A percentile compares a stretch with the other conserved stretches of the same genome.
These are phyloP conservation scores for Hordeum pubiflorum DNA, from an alignment of 202 grass and related monocot species.

Conservation along the genomic window DNA sequence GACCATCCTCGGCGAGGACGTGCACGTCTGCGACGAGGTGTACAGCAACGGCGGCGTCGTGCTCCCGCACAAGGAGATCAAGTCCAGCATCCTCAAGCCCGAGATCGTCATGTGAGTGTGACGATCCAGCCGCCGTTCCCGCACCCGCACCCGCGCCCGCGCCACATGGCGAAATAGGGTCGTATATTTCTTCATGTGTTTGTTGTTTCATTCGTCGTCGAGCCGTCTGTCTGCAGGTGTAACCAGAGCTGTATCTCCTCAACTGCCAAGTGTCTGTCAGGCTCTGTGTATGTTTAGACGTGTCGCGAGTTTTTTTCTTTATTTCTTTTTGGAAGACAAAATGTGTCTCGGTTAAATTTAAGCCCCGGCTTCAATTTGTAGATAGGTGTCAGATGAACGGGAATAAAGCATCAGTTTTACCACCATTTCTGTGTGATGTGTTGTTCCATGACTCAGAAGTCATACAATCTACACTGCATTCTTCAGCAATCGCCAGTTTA, in stretches of 20 bases:
- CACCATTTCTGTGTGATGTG: not conserved
- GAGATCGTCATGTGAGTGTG: conserved; percentile 80
- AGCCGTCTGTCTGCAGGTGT: conserved; percentile 41
- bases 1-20: conserved; percentile 88
- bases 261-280: not conserved
- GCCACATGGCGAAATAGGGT: not conserved
- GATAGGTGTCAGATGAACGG: conserved; percentile 25
- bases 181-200: conserved; percentile 23
- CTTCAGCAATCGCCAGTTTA: not conserved
- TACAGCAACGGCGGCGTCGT: conserved; percentile 87
- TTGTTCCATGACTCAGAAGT: not conserved
- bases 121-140: not conserved
- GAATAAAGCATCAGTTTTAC: not conserved
- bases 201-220: conserved; percentile 26
- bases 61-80: conserved; percentile 94
- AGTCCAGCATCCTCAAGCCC: conserved; percentile 81
- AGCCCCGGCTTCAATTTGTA: conserved; percentile 6
- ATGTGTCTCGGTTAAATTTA: conserved; percentile 2
- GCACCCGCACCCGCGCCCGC: not conserved
- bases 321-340: not conserved
- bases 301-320: not conserved
- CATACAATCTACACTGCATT: not conserved
- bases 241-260: conserved; percentile 6
- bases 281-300: not conserved
- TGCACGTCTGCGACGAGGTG: conserved; percentile 88